These are phyloP conservation scores for Linum trigynum DNA, from an alignment of 345 rosid species.

Conservation along the genomic window DNA sequence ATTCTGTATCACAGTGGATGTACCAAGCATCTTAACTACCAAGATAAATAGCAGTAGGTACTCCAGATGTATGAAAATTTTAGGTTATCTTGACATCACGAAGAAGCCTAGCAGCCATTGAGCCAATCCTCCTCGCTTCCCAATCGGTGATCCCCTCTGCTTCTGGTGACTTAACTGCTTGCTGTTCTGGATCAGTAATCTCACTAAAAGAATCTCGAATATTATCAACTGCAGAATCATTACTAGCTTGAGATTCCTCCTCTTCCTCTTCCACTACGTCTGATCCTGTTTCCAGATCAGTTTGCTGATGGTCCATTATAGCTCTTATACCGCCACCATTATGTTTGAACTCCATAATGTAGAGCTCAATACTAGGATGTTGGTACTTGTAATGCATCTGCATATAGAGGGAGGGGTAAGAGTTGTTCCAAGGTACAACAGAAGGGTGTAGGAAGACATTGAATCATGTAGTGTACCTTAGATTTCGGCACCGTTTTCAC, in stretches of 20 bases:
- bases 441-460: neutral
- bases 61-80: conserved; percentile 6
- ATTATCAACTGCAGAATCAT: conserved; percentile 6
- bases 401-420: conserved; percentile 6
- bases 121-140: conserved; percentile 85
- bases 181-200: conserved; percentile 22
- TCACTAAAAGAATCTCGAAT: conserved; percentile 18
- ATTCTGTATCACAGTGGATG: too few relatives aligned
- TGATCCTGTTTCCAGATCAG: conserved; percentile 20
- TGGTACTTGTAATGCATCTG: conserved; percentile 84
- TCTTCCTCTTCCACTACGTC: conserved; percentile 15
- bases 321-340: conserved; percentile 20
- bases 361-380: conserved; percentile 84
- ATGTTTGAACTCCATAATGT: conserved; percentile 53
- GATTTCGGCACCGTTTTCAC: conserved; percentile 63
- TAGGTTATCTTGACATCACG: conserved; percentile 55
- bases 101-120: conserved; percentile 87
- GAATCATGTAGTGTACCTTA: conserved; percentile 38
- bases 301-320: conserved; percentile 8
- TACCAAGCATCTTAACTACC: too few relatives aligned
- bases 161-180: conserved; percentile 20
- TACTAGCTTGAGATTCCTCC: conserved; percentile 14
- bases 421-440: neutral
- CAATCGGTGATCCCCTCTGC: conserved; percentile 51
- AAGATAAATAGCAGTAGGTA: too few relatives aligned